Percentiles rank a stretch among this genome's conserved stretches.
Conservation (phyloP, 495 filamentous ascomycete species). For the Bombardia bombarda region DNA sequence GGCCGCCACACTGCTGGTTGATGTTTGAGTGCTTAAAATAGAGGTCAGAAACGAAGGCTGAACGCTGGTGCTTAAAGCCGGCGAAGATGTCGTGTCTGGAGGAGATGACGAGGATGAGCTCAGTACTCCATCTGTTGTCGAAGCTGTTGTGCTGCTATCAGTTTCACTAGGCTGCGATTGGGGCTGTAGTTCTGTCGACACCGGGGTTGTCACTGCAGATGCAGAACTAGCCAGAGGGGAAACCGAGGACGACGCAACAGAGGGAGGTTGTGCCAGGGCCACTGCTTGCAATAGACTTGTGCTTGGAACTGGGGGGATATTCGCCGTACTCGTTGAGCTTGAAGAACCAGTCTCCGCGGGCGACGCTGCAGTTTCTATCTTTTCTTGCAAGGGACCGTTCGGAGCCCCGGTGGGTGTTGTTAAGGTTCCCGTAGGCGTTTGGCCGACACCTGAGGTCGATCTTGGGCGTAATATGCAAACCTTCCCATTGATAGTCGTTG, state of each 20-base stretch:
- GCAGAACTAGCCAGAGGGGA: constrained; percentile 14
- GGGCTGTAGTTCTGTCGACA: constrained; percentile 11
- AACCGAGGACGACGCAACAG: constrained; percentile 5
- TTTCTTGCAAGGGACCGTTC: too few species aligned
- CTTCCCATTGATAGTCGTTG: constrained; percentile 36
- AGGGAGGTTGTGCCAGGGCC: constrained; percentile 4
- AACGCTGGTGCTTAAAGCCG: constrained; percentile 7
- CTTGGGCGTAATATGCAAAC: constrained; percentile 42
- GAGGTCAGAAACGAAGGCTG: constrained; percentile 15
- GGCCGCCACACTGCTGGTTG: constrained; percentile 9
- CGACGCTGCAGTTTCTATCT: neutral
- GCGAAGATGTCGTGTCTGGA: constrained; percentile 8
- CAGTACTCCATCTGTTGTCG: constrained; percentile 6
- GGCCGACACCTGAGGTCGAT: constrained; percentile 9
- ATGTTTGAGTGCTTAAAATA: constrained; percentile 7
- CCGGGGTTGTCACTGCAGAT: constrained; percentile 12
- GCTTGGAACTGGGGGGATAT: constrained; percentile 16
- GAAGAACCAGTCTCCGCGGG: constrained; percentile 4
- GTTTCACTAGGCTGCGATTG: constrained; percentile 20
- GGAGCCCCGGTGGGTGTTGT: constrained; percentile 5
- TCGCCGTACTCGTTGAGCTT: constrained; percentile 27
- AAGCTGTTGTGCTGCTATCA: constrained; percentile 25
- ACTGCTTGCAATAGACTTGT: constrained; percentile 11
- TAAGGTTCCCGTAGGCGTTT: constrained; percentile 9
- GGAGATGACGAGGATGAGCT: constrained; percentile 8